Evolutionary conservation across 2,329 filamentous ascomycete species (phyloP).

Genomic region (Penicillium sp.): DNA sequence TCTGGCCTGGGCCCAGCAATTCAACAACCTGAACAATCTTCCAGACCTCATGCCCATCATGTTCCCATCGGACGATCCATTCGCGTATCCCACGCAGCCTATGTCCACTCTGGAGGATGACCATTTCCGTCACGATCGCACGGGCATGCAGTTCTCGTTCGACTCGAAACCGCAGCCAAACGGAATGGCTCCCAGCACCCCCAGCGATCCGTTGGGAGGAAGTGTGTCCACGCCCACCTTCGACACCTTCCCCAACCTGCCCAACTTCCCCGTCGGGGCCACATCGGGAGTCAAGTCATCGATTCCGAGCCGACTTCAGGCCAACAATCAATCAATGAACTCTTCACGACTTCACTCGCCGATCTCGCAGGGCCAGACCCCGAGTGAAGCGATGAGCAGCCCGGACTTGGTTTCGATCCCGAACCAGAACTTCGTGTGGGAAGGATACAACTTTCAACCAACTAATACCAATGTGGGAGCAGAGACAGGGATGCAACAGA

Average conservation of each 20-base stretch:
- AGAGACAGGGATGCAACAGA: constrained; percentile 21
- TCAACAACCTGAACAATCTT: constrained; percentile 33
- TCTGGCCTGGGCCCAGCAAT: constrained; percentile 32
- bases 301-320: constrained; percentile 29
- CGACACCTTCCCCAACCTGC: constrained; percentile 27
- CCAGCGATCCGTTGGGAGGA: constrained; percentile 15
- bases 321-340: constrained; percentile 18
- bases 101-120: constrained; percentile 45
- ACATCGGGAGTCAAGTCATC: constrained; percentile 23
- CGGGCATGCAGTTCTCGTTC: constrained; percentile 20
- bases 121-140: constrained; percentile 35
- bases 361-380: constrained; percentile 31
- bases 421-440: constrained; percentile 41
- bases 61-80: constrained; percentile 49
- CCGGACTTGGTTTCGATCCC: constrained; percentile 42
- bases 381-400: constrained; percentile 34
- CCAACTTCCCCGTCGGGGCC: constrained; percentile 23
- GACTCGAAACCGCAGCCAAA: constrained; percentile 20
- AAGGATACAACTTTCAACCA: constrained; percentile 36
- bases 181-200: constrained; percentile 15
- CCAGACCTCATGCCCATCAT: constrained; percentile 50
- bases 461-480: constrained; percentile 9
- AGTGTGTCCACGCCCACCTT: constrained; percentile 24
- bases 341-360: constrained; percentile 33
- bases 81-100: constrained; percentile 49